phyloP scores from a whole-genome alignment of 2,329 filamentous ascomycete species.

The Diaporthe helianthi region DNA sequence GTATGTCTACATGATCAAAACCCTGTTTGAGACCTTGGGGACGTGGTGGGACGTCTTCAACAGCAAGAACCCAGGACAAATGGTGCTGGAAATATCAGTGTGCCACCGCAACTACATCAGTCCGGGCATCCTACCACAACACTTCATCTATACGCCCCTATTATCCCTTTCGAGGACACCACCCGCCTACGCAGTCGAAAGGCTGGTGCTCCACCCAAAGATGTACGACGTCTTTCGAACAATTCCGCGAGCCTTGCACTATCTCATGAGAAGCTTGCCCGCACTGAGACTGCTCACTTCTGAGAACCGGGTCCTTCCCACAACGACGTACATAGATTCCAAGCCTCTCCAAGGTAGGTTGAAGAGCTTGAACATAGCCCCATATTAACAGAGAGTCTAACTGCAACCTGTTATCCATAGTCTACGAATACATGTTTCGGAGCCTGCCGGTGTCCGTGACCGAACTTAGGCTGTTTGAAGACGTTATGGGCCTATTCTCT shows the following conservation, averaged over 20 bases:
- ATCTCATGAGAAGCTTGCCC: not conserved
- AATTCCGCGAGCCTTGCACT: not conserved
- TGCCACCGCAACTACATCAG: too few relatives aligned
- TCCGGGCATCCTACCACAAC: too few relatives aligned
- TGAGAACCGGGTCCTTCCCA: too few relatives aligned
- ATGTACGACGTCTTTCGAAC: not conserved
- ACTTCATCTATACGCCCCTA: not conserved
- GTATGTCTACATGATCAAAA: not conserved
- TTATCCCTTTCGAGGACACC: not conserved
- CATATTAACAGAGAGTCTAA: too few relatives aligned
- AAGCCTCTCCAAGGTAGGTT: not conserved
- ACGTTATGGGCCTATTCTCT: not conserved
- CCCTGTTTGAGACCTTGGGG: not conserved
- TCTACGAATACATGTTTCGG: not conserved
- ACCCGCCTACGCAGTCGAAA: not conserved
- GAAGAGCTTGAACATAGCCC: not conserved
- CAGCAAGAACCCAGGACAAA: too few relatives aligned
- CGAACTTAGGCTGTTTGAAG: not conserved
- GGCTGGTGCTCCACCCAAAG: not conserved
- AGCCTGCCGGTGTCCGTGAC: not conserved
- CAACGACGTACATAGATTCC: not conserved
- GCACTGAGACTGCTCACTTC: not conserved
- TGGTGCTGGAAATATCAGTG: not conserved
- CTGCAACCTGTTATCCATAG: not conserved
- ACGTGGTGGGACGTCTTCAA: not conserved